These are phyloP conservation scores for Chrysanthemum lavandulifolium DNA, from an alignment of 129 eudicot species.

Conservation along the genomic window DNA sequence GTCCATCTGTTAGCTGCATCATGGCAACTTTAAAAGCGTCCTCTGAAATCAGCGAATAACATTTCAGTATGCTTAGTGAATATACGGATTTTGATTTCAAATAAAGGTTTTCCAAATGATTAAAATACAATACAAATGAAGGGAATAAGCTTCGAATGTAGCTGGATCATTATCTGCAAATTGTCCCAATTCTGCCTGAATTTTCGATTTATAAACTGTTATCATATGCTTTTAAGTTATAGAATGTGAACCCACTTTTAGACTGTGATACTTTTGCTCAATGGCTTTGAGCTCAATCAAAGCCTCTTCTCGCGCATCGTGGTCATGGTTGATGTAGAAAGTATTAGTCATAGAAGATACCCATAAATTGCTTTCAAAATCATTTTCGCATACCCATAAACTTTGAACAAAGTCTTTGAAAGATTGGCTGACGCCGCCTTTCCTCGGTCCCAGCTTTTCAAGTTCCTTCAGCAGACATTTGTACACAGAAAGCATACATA, in stretches of 20 bases:
- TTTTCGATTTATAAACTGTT: slow-evolving; percentile 7
- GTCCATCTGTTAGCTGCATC: slow-evolving; percentile 99
- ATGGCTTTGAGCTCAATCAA: no score
- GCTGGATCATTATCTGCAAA: no score
- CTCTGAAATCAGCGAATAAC: slow-evolving; percentile 41
- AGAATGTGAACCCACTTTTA: slow-evolving; percentile 53
- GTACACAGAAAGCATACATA: neutral
- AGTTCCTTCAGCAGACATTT: slow-evolving; percentile 87
- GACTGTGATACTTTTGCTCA: slow-evolving; percentile 63
- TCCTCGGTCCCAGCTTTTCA: slow-evolving; percentile 90
- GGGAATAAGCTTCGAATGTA: slow-evolving; percentile 78
- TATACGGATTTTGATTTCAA: neutral
- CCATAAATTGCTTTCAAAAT: no score
- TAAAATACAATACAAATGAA: no score
- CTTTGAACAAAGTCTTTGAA: slow-evolving; percentile 87
- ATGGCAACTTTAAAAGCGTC: slow-evolving; percentile 69
- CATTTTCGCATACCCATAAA: slow-evolving; percentile 50
- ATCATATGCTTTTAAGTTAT: neutral
- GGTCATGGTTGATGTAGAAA: no score
- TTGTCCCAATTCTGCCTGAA: no score
- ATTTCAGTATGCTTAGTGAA: neutral
- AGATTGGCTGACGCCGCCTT: slow-evolving; percentile 89
- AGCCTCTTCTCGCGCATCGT: no score
- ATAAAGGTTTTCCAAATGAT: slow-evolving; percentile 4
- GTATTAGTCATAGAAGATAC: no score